Percentiles rank a stretch among this genome's conserved stretches.
phyloP scores from a whole-genome alignment of 2,329 filamentous ascomycete species.

The Plenodomus lindquistii region DNA sequence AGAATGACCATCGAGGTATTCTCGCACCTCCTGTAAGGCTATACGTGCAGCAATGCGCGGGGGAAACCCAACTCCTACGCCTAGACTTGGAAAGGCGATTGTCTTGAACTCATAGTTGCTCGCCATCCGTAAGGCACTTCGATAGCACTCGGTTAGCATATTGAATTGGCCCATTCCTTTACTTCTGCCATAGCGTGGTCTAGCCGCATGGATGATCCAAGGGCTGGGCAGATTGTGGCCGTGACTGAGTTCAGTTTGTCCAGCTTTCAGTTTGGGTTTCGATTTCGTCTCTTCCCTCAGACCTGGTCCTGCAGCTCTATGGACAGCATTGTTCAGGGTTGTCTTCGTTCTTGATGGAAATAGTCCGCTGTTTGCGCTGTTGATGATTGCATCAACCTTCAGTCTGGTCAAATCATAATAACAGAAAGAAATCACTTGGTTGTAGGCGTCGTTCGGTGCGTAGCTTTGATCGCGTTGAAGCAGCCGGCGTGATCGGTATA shows the following conservation, averaged over 20 bases:
- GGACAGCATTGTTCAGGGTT: conserved; percentile 30
- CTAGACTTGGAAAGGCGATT: conserved; percentile 41
- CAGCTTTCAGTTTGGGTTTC: conserved; percentile 18
- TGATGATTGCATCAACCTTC: conserved; percentile 42
- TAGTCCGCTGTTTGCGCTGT: conserved; percentile 27
- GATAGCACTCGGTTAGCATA: conserved; percentile 38
- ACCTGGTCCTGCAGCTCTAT: conserved; percentile 33
- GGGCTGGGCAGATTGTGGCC: conserved; percentile 33
- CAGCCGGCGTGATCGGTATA: conserved; percentile 32
- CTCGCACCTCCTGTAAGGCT: conserved; percentile 38
- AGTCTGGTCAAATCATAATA: conserved; percentile 37
- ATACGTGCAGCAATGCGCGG: conserved; percentile 34
- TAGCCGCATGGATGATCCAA: conserved; percentile 38
- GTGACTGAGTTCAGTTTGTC: conserved; percentile 29
- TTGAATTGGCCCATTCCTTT: conserved; percentile 30
- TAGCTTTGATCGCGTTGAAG: conserved; percentile 33
- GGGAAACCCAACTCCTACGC: conserved; percentile 39
- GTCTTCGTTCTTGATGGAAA: conserved; percentile 8
- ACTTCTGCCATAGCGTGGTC: conserved; percentile 25
- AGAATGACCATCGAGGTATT: conserved; percentile 33
- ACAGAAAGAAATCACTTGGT: conserved; percentile 35
- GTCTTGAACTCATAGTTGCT: conserved; percentile 26
- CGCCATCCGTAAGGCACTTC: conserved; percentile 28
- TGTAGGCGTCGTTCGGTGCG: conserved; percentile 34
- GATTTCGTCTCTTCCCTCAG: conserved; percentile 25